phyloP scores from a whole-genome alignment of 164 flowering plant genomes.

The Umbellularia californica region DNA sequence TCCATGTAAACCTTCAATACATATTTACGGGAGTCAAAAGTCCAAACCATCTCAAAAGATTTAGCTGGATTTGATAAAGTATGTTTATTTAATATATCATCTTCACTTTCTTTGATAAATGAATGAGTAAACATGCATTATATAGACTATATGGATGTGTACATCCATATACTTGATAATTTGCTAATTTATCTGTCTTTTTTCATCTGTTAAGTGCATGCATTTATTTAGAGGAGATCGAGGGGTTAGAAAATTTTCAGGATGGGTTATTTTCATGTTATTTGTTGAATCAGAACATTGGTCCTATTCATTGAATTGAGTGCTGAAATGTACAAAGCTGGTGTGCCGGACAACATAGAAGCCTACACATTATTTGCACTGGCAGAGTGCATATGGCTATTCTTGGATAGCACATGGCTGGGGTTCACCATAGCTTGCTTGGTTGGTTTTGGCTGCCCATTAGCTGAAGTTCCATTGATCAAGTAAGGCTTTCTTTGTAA shows the following conservation, averaged over 20 bases:
- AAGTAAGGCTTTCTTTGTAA: constrained; percentile 37
- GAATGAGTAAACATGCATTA: too few species aligned
- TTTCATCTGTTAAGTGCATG: too few species aligned
- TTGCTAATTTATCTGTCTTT: too few species aligned
- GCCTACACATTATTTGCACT: constrained; percentile 69
- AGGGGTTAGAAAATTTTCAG: neutral
- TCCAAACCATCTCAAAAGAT: too few species aligned
- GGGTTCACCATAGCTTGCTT: constrained; percentile 77
- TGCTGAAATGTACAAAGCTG: constrained; percentile 83
- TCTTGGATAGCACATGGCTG: constrained; percentile 56
- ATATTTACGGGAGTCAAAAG: too few species aligned
- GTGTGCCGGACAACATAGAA: constrained; percentile 66
- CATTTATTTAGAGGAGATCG: too few species aligned
- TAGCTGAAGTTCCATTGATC: constrained; percentile 86
- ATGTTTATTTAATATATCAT: too few species aligned
- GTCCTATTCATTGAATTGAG: constrained; percentile 67
- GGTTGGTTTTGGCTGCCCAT: constrained; percentile 68
- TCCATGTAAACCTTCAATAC: too few species aligned
- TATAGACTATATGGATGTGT: neutral
- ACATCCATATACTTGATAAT: neutral
- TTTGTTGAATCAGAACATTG: constrained; percentile 39
- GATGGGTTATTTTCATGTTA: neutral
- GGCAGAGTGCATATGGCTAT: constrained; percentile 71
- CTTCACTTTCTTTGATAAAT: neutral
- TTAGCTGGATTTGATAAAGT: too few species aligned